A percentile compares a stretch with the other conserved stretches of the same genome.
Conservation (phyloP, 306 rosid genomes). For the Cotoneaster glaucophyllus region DNA sequence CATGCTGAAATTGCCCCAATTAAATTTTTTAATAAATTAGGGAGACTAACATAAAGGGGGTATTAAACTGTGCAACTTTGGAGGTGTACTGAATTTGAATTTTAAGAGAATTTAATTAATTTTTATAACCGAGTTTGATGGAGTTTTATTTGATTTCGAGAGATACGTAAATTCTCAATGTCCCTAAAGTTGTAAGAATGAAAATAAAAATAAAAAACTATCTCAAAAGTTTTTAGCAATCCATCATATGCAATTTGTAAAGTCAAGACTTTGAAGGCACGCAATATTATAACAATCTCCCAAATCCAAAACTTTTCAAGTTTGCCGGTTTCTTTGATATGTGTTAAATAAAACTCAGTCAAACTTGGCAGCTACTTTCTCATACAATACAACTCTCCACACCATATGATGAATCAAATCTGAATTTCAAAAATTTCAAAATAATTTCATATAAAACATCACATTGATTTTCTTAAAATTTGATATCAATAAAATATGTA, state of each 20-base stretch:
- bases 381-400: not conserved
- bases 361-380: conserved; percentile 5
- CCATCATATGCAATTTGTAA: not conserved
- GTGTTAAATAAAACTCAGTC: not conserved
- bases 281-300: not conserved
- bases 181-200: too few relatives aligned
- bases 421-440: not conserved
- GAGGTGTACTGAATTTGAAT: too few relatives aligned
- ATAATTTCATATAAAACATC: not conserved
- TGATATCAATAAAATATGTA: not conserved
- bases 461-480: not conserved
- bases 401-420: not conserved
- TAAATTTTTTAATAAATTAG: too few relatives aligned
- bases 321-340: not conserved
- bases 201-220: too few relatives aligned
- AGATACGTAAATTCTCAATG: too few relatives aligned
- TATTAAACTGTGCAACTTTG: too few relatives aligned
- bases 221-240: too few relatives aligned
- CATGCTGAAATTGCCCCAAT: too few relatives aligned
- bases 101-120: too few relatives aligned
- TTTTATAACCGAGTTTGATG: too few relatives aligned
- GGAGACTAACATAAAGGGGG: too few relatives aligned
- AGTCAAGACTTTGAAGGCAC: not conserved
- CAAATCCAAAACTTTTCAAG: not conserved
- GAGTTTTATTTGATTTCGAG: too few relatives aligned